Conservation (phyloP, 2,329 filamentous ascomycete genomes). For the Pezicula carpinea region DNA sequence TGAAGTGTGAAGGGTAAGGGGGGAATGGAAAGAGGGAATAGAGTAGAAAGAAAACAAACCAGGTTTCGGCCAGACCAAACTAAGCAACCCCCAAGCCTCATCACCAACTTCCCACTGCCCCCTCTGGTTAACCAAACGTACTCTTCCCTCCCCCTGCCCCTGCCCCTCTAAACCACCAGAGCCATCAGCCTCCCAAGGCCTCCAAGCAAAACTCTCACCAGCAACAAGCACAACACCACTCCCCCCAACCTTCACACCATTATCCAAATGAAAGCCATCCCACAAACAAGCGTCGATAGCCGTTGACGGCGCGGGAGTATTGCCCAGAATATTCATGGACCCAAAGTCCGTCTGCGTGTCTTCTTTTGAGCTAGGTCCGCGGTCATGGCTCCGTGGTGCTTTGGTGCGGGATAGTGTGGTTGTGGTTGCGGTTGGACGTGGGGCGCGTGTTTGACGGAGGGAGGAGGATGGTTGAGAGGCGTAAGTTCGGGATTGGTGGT, state of each 20-base stretch:
- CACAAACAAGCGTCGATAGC: conserved; percentile 76
- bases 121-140: conserved; percentile 37
- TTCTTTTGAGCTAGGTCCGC: conserved; percentile 56
- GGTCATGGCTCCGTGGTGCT: conserved; percentile 42
- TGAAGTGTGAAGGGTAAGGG: neutral
- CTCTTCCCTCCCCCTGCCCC: conserved; percentile 30
- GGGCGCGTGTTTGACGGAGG: conserved; percentile 4
- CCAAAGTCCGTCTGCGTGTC: conserved; percentile 66
- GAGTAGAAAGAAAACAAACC: conserved; percentile 48
- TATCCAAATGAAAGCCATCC: conserved; percentile 85
- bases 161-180: conserved; percentile 5
- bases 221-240: conserved; percentile 74
- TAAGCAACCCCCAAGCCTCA: conserved; percentile 70
- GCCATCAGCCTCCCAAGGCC: conserved; percentile 62
- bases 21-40: neutral
- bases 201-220: conserved; percentile 86
- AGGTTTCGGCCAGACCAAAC: conserved; percentile 80
- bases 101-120: conserved; percentile 75
- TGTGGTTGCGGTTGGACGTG: conserved; percentile 1
- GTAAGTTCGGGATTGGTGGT: too few relatives aligned
- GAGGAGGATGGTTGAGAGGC: neutral
- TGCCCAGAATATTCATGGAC: conserved; percentile 73
- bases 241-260: conserved; percentile 67
- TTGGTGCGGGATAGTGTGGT: conserved; percentile 7
- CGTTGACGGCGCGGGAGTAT: conserved; percentile 72